Evolutionary conservation across 2,329 filamentous ascomycete genomes (phyloP), one percentile per base, ranked within the genome.

Genomic region (Emmonsiellopsis sp.): DNA sequence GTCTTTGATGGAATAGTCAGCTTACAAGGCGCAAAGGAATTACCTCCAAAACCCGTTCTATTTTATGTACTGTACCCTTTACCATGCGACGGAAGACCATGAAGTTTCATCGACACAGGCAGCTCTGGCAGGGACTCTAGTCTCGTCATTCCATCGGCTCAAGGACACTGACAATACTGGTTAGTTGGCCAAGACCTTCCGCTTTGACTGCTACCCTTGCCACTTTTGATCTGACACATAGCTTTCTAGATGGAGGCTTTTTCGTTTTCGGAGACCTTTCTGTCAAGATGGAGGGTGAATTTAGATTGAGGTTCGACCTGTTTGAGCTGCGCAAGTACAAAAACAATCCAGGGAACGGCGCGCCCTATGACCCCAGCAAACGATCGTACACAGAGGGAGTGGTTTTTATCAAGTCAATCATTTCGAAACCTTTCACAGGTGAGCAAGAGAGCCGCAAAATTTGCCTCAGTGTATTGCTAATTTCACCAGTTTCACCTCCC

Each of bases 261-360:
- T 95, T 95, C 64, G 85, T 95, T n/a, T 95, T 94, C 69, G 87
- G 87, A 5, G 89, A 95, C 68, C 76, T 95, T 20, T 93, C 88
- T 0, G 83, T 92, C 56, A 86, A 86, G 65, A 76, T 83, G 26
- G 81, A 87, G 62, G 90, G 90, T 32, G 77, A 75, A 16, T 92
- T 84, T 65, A 78, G 84, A 37, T 77, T 95, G 40, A 80, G 83
- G 53, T 95, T 95, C 66, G 85, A 81, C 48, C 76, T 95, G 11
- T 91, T 86, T 68, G 86, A 91, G 67, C 81, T 88, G 71, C 76
- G 73, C 61, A 81, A 79, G 76, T 81, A 68, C 61, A 76, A 67
- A 20, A 34, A 20, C 34, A 37, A 16, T 15, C 32, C 20, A 26
- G 20, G 20, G 20, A 26, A 26, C 20, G 20, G 20, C 20, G 20